phyloP scores from a whole-genome alignment of 805 yeast genomes.

The Metschnikowia cubensis region DNA sequence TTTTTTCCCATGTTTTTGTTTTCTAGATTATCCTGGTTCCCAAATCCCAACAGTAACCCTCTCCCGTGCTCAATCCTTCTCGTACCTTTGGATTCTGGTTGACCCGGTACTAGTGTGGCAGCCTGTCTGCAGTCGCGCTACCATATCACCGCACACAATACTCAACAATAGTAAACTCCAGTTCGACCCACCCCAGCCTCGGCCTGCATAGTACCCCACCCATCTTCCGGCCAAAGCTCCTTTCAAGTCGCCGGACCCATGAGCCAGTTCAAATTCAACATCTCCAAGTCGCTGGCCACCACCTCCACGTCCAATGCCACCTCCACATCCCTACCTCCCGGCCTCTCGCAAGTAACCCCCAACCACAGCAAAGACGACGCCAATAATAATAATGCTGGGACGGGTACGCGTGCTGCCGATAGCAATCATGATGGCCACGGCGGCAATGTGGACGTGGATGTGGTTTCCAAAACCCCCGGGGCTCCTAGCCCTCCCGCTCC shows the following conservation, averaged over 20 bases:
- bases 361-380: not conserved
- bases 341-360: not conserved
- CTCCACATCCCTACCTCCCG: conserved; percentile 19
- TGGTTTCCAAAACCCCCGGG: too few relatives aligned
- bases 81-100: too few relatives aligned
- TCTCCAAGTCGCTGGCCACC: conserved; percentile 38
- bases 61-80: too few relatives aligned
- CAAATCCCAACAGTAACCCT: too few relatives aligned
- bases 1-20: too few relatives aligned
- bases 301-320: conserved; percentile 38
- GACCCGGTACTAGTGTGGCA: not conserved
- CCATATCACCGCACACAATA: conserved; percentile 1
- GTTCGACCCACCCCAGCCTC: not conserved
- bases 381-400: too few relatives aligned
- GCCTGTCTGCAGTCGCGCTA: not conserved
- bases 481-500: too few relatives aligned
- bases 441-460: too few relatives aligned
- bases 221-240: not conserved
- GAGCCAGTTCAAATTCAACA: conserved; percentile 22
- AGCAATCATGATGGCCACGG: too few relatives aligned
- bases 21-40: too few relatives aligned
- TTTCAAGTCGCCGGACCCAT: not conserved
- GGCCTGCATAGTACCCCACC: not conserved
- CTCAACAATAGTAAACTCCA: not conserved
- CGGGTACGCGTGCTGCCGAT: too few relatives aligned